Conservation (phyloP, 1,139 yeast genomes). For the Petasospora fabianii region DNA sequence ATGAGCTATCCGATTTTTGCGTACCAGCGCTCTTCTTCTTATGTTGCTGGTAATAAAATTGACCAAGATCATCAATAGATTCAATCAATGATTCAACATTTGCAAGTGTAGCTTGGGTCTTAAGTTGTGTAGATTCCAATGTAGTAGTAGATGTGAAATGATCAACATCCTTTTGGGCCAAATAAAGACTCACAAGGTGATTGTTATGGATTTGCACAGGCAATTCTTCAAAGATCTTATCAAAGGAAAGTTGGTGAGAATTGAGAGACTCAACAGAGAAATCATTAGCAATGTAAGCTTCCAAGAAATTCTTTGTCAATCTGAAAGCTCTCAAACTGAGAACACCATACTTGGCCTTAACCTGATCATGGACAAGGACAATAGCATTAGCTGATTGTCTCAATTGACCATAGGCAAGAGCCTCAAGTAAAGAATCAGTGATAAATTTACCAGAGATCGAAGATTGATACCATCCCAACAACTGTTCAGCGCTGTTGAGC, state of each 20-base stretch:
- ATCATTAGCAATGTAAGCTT: conserved; percentile 45
- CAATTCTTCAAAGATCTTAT: conserved; percentile 69
- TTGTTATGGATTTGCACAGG: conserved; percentile 63
- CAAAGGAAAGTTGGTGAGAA: conserved; percentile 58
- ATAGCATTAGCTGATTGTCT: conserved; percentile 58
- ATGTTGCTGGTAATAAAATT: conserved; percentile 60
- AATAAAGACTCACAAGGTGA: conserved; percentile 43
- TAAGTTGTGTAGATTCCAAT: conserved; percentile 35
- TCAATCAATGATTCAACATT: conserved; percentile 68
- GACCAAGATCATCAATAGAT: conserved; percentile 78
- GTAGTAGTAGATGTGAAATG: conserved; percentile 32
- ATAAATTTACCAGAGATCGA: conserved; percentile 67
- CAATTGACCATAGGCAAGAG: conserved; percentile 63
- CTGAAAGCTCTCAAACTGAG: conserved; percentile 68
- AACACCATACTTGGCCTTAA: conserved; percentile 56
- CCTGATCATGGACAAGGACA: conserved; percentile 69
- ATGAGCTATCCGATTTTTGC: conserved; percentile 6
- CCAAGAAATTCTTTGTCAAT: conserved; percentile 59
- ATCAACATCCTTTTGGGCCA: conserved; percentile 32
- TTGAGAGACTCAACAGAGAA: conserved; percentile 68
- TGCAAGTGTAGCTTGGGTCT: conserved; percentile 31
- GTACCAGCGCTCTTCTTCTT: conserved; percentile 20
- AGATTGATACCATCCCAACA: conserved; percentile 82
- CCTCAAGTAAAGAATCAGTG: conserved; percentile 62
- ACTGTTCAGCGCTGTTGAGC: conserved; percentile 67